These are phyloP conservation scores for Cicer yamashitae DNA, from an alignment of 306 rosid genomes.

Conservation along the genomic window DNA sequence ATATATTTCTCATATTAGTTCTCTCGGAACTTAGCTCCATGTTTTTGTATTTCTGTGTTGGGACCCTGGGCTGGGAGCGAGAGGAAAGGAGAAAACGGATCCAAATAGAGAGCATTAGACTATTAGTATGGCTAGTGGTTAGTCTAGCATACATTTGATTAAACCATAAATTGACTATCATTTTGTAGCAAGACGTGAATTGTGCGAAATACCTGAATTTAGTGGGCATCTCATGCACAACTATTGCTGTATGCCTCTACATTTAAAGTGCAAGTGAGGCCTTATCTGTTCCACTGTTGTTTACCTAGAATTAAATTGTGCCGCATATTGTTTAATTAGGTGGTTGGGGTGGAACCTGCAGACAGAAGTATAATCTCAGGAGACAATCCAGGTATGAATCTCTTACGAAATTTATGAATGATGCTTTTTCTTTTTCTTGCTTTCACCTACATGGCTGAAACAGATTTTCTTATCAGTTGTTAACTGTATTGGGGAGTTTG, in stretches of 20 bases:
- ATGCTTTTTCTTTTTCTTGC: neutral
- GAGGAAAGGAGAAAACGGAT: constrained; percentile 27
- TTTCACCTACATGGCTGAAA: constrained; percentile 28
- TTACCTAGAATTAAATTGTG: constrained; percentile 4
- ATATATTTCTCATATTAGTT: constrained; percentile 22
- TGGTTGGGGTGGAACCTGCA: constrained; percentile 95
- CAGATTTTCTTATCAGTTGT: constrained; percentile 30
- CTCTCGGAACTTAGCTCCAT: constrained; percentile 19
- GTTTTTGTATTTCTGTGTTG: constrained; percentile 28
- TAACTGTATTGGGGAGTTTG: constrained; percentile 37
- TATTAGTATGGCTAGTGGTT: constrained; percentile 14
- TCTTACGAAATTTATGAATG: constrained; percentile 27
- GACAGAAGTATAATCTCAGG: constrained; percentile 84
- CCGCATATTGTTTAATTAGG: constrained; percentile 55
- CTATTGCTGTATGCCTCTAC: constrained; percentile 29
- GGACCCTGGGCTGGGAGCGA: neutral
- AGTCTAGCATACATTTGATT: constrained; percentile 19
- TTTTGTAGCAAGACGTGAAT: constrained; percentile 17
- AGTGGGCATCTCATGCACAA: constrained; percentile 25
- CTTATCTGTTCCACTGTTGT: constrained; percentile 38
- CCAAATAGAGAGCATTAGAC: neutral
- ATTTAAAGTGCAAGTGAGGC: constrained; percentile 23
- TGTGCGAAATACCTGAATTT: neutral
- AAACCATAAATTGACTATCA: constrained; percentile 36
- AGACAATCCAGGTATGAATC: constrained; percentile 69